Percentiles rank a stretch among this genome's conserved stretches.
phyloP scores from a whole-genome alignment of 73 alveolate species.

The Stentor roeselii region DNA sequence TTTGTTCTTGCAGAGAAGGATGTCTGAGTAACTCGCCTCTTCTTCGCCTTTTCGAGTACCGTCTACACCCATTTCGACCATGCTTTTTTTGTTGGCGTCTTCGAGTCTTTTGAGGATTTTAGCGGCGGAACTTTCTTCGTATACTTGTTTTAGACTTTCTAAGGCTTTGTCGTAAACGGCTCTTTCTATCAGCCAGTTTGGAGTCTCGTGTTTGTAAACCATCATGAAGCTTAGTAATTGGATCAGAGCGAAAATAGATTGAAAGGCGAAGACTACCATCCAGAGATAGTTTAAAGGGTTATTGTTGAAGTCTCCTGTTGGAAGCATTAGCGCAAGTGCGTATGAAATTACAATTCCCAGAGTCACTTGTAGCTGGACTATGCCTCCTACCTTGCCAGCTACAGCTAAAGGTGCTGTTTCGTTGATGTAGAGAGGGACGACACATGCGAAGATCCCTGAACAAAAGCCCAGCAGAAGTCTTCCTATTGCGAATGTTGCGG shows the following conservation, averaged over 20 bases:
- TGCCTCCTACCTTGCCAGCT: not conserved
- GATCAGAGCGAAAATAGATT: not conserved
- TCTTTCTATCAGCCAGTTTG: not conserved
- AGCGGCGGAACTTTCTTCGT: not conserved
- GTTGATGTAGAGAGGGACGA: not conserved
- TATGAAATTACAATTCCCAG: not conserved
- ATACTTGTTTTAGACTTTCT: not conserved
- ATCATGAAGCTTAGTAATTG: not conserved
- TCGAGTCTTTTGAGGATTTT: not conserved
- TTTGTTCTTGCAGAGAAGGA: not conserved
- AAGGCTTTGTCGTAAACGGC: conserved; percentile 1
- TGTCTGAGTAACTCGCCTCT: not conserved
- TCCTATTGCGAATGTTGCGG: conserved; percentile 9
- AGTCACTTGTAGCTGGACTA: not conserved
- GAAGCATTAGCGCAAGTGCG: not conserved
- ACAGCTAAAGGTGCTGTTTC: conserved; percentile 12
- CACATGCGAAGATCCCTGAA: not conserved
- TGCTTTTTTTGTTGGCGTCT: not conserved
- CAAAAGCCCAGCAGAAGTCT: not conserved
- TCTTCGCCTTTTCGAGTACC: not conserved
- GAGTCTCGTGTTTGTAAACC: not conserved
- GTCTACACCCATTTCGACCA: not conserved
- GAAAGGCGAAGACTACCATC: conserved; percentile 8
- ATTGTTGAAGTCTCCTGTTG: conserved; percentile 1
- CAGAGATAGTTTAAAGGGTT: not conserved